Evolutionary conservation across 352 stramenopile species (phyloP), one percentile per base, ranked within the genome.

Genomic region (Phytophthora foliorum): DNA sequence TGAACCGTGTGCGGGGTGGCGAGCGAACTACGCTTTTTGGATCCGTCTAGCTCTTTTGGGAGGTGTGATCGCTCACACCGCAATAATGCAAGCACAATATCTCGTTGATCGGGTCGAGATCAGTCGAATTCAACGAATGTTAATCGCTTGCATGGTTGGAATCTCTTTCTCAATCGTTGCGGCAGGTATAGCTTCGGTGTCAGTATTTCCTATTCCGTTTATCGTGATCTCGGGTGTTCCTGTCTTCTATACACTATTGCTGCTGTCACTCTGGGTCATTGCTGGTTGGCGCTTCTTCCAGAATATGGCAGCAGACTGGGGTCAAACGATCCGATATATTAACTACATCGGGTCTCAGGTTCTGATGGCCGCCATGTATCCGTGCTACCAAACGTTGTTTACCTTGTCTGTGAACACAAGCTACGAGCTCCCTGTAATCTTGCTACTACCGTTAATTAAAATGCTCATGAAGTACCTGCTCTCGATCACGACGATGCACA

Each of bases 371-470:
- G 8, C 46, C 4, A 36, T 17, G 10, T 69, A 63, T 50, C 62
- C 53, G 9, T 57, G 52, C 2, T 69, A 64, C 36, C 48, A 63
- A 14, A 21, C 31, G 11, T 25, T 62, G 6, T 62, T 57, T 14
- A 38, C 27, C 14, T 16, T 22, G 10, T 19, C 57, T 5, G 22
- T 44, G 7, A n/a, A 32, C 8, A 48, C 46, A 3, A 10, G 38
- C 4, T 59, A 64, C 11, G 52, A 69, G 27, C 32, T 59, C 22
- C 1, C 34, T 9, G 53, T 42, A 10, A 49, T 69, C 32, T 5
- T 63, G 11, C 19, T 72, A 0, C 44, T 81, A 2, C 51, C 63
- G 3, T 6, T 80, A 1, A 57, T 82, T 10, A 77, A 78, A 36
- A 29, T 68, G 6, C 1, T 57, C 19, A 58, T 82, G 21, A 63